Percentiles rank a stretch among this genome's conserved stretches.
These are phyloP conservation scores for Pelargonium hybrid DNA, from an alignment of 441 rosid genomes.

Conservation along the genomic window DNA sequence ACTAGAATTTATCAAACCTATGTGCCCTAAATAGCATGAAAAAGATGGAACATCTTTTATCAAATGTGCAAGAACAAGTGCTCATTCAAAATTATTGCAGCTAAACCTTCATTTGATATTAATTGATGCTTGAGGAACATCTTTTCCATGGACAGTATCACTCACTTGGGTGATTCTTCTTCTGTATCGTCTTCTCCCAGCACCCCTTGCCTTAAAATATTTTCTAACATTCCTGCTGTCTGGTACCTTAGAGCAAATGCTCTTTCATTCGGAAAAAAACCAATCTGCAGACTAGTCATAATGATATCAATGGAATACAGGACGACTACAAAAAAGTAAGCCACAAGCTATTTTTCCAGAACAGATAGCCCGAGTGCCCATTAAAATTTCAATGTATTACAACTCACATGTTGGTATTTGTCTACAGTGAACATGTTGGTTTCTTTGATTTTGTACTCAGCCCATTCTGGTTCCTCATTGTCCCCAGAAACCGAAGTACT, in stretches of 20 bases:
- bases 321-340: neutral
- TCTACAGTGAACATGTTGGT: constrained; percentile 84
- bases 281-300: constrained; percentile 79
- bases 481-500: constrained; percentile 41
- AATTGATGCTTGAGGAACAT: neutral
- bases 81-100: neutral
- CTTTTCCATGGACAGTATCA: constrained; percentile 10
- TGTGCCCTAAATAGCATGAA: neutral
- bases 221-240: constrained; percentile 84
- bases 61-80: neutral
- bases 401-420: constrained; percentile 78
- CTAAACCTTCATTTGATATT: neutral
- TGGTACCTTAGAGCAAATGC: constrained; percentile 80
- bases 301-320: constrained; percentile 30
- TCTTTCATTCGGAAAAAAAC: constrained; percentile 67
- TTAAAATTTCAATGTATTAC: constrained; percentile 5
- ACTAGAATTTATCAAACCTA: too few species aligned
- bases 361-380: neutral
- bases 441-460: constrained; percentile 85
- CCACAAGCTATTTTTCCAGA: neutral
- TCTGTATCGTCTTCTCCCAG: constrained; percentile 90
- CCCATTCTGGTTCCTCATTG: constrained; percentile 69
- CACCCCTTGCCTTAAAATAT: constrained; percentile 74
- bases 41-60: neutral
- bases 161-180: constrained; percentile 80